Percentiles rank a stretch among this genome's conserved stretches.
Evolutionary conservation across 202 grass and related monocot species (phyloP).

Genomic region (Alloteropsis angusta): DNA sequence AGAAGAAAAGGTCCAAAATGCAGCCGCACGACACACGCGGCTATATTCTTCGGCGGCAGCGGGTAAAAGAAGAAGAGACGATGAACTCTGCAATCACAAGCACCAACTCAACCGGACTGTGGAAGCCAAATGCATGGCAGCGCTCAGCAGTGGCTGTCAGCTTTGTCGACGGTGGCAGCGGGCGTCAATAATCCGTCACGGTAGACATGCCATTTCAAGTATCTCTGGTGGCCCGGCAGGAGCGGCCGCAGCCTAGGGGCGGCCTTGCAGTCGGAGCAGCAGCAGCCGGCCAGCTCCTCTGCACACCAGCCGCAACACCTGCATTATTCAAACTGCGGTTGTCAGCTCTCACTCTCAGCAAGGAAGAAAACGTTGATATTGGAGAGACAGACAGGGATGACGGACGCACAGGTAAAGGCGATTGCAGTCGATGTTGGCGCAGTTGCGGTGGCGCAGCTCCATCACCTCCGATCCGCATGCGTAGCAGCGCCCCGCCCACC

Average conservation of each 20-base stretch:
- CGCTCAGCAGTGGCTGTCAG: not conserved
- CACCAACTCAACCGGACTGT: too few species aligned
- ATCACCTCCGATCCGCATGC: conserved; percentile 49
- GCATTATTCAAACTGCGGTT: not conserved
- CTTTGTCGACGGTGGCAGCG: not conserved
- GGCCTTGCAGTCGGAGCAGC: conserved; percentile 42
- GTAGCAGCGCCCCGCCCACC: conserved; percentile 55
- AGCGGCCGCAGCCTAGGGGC: conserved; percentile 69
- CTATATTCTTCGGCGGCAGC: too few species aligned
- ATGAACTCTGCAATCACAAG: too few species aligned
- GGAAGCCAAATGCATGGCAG: not conserved
- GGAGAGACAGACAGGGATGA: not conserved
- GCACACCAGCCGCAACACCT: conserved; percentile 71
- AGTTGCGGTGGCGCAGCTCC: conserved; percentile 83
- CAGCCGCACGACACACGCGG: too few species aligned
- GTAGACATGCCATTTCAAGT: conserved; percentile 79
- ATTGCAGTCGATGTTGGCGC: conserved; percentile 90
- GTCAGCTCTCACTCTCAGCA: not conserved
- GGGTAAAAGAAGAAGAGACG: too few species aligned
- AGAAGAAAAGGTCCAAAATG: too few species aligned
- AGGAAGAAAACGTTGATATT: not conserved
- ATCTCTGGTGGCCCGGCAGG: conserved; percentile 55
- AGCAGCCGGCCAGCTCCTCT: conserved; percentile 64
- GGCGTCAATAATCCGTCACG: conserved; percentile 20
- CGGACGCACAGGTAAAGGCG: conserved; percentile 61